Conservation (phyloP, 2,329 filamentous ascomycete species). For the Fusarium tricinctum region DNA sequence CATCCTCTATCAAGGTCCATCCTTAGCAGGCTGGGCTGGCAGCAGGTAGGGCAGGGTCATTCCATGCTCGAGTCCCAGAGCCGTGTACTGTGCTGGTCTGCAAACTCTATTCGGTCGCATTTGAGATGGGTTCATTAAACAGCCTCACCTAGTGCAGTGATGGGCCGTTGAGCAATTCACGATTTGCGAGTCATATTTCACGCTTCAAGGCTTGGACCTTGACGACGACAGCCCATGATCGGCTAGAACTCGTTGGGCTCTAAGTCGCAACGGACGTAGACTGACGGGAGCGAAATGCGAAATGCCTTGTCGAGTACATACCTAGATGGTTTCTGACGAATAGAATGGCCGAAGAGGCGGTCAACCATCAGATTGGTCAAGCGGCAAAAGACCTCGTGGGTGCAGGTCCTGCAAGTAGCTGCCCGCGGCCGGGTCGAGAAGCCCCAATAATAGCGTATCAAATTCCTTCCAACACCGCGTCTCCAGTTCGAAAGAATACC, state of each 20-base stretch:
- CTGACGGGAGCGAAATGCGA: constrained; percentile 23
- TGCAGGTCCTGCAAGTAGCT: constrained; percentile 42
- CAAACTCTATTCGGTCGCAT: constrained; percentile 44
- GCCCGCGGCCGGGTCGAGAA: constrained; percentile 42
- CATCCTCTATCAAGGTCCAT: constrained; percentile 41
- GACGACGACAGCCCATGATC: constrained; percentile 29
- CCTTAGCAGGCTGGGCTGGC: constrained; percentile 15
- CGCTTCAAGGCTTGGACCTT: constrained; percentile 30
- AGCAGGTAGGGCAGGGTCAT: constrained; percentile 31
- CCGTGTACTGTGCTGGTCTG: constrained; percentile 44
- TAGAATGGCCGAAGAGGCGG: constrained; percentile 45
- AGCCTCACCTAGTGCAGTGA: constrained; percentile 41
- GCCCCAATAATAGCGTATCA: constrained; percentile 35
- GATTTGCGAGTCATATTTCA: constrained; percentile 43
- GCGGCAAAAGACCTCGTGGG: constrained; percentile 35
- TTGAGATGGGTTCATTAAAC: constrained; percentile 49
- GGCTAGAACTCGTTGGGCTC: constrained; percentile 29
- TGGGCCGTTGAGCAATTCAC: constrained; percentile 39
- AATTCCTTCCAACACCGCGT: constrained; percentile 27
- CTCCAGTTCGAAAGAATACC: constrained; percentile 37
- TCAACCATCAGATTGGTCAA: constrained; percentile 47
- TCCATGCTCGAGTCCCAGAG: constrained; percentile 38
- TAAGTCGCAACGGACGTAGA: constrained; percentile 34
- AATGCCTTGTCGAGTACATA: constrained; percentile 20
- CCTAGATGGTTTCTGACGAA: constrained; percentile 37